Evolutionary conservation across 2,329 filamentous ascomycete genomes (phyloP).

Genomic region (Onygenales sp.): DNA sequence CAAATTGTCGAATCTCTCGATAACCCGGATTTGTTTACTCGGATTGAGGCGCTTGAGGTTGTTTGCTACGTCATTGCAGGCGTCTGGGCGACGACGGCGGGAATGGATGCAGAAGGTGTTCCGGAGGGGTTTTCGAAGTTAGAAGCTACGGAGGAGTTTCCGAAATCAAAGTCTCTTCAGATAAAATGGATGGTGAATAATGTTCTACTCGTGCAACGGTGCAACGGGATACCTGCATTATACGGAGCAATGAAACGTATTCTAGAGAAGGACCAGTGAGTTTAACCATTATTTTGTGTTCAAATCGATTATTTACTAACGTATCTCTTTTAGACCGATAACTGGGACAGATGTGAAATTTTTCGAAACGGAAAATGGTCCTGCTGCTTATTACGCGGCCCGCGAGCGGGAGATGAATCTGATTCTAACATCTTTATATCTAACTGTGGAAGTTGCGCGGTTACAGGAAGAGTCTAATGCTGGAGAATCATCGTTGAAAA

Average conservation of each 20-base stretch:
- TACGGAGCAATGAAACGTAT: conserved; percentile 28
- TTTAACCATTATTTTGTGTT: background rate
- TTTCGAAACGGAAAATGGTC: conserved; percentile 22
- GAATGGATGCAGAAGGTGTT: conserved; percentile 25
- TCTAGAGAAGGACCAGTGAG: conserved; percentile 28
- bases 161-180: conserved; percentile 39
- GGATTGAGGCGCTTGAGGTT: conserved; percentile 37
- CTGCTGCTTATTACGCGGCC: conserved; percentile 25
- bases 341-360: conserved; percentile 9
- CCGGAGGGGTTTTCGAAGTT: conserved; percentile 19
- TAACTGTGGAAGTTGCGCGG: conserved; percentile 32
- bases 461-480: conserved; percentile 19
- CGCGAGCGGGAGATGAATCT: conserved; percentile 33
- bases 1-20: conserved; percentile 28
- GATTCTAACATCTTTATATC: conserved; percentile 34
- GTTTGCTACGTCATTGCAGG: conserved; percentile 52
- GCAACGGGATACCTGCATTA: conserved; percentile 25
- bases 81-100: conserved; percentile 60
- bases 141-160: conserved; percentile 25
- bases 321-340: background rate
- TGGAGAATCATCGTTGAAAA: conserved; percentile 4
- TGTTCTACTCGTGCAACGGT: conserved; percentile 28
- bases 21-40: conserved; percentile 28
- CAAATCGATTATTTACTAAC: background rate
- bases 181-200: conserved; percentile 38